Evolutionary conservation across 2,329 filamentous ascomycete species (phyloP).

Genomic region (Tricladium varicosporioides): DNA sequence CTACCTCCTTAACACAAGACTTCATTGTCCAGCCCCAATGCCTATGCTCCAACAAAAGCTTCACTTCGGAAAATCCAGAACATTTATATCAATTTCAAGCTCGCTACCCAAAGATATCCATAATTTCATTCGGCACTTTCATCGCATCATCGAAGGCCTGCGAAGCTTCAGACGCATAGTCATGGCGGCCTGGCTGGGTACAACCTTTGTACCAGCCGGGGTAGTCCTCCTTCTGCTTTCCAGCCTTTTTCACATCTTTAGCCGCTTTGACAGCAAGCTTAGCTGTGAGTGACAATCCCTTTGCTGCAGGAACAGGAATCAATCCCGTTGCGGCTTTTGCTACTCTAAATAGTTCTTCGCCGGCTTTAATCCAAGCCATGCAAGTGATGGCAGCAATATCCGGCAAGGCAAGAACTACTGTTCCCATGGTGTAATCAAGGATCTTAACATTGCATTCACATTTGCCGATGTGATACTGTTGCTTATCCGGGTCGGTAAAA

Average conservation of each 20-base stretch:
- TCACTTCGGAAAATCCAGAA: too few relatives aligned
- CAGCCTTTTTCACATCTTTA: background rate
- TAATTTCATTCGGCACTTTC: background rate
- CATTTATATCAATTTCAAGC: background rate
- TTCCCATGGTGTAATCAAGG: background rate
- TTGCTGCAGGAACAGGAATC: background rate
- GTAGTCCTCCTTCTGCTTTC: background rate
- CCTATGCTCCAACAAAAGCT: too few relatives aligned
- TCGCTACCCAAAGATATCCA: constrained; percentile 1
- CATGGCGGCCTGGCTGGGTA: background rate
- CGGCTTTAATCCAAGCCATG: background rate
- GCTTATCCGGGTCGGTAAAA: background rate
- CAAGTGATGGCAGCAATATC: background rate
- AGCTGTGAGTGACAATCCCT: background rate
- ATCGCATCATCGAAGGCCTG: background rate
- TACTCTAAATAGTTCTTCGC: background rate
- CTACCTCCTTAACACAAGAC: too few relatives aligned
- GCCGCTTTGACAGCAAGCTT: background rate
- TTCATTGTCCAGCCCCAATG: too few relatives aligned
- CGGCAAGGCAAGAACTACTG: background rate
- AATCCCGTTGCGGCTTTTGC: background rate
- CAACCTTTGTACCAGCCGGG: background rate
- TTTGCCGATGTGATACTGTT: background rate
- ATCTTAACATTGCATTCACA: background rate
- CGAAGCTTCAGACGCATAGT: background rate